Evolutionary conservation across 2,329 filamentous ascomycete genomes (phyloP), one percentile per base, ranked within the genome.

Genomic region (Hypoxylon rubiginosum): DNA sequence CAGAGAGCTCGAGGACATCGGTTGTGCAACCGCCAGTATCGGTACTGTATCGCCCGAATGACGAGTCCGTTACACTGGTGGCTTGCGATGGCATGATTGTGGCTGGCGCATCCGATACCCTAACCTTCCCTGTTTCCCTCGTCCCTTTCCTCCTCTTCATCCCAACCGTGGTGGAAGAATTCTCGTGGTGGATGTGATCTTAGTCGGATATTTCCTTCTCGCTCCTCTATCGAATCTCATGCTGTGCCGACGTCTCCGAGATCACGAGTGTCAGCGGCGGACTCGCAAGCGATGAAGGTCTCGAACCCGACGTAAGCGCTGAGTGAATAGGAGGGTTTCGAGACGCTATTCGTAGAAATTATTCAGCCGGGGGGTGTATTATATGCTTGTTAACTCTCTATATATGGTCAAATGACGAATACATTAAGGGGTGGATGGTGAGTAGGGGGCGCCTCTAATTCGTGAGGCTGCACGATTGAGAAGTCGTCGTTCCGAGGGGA

Each of bases 51-150:
- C 51, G 59, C 57, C 71, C 73, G 58, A 69, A 66, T 52, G 66
- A 73, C 51, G 74, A 75, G 61, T 62, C 68, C 39, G 67, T 71
- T 13, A 71, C 68, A 56, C 67, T 72, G 51, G 69, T 70, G 24
- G 72, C 66, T 58, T 69, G 68, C 55, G 73, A 74, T 43, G 69
- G 65, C 72, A 75, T 75, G 61, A 62, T 70, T 57, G 53, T 53
- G 59, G 62, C 51, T 61, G 66, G 45, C 59, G 46, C 48, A 59
- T 59, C 58, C 46, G 39, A 59, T 58, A 65, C 30, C 46, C 53
- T 67, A 50, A 59, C 54, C 57, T 66, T 64, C 62, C 57, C 26
- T 66, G 15, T 58, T 57, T 62, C 53, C 34, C 64, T 60, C 49
- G 65, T 55, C 58, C 58, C 58, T 60, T 64, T 70, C 61, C 64